Evolutionary conservation across 257 asterid species (phyloP), one percentile per base, ranked within the genome.

Genomic region (Nicotiana paniculata): DNA sequence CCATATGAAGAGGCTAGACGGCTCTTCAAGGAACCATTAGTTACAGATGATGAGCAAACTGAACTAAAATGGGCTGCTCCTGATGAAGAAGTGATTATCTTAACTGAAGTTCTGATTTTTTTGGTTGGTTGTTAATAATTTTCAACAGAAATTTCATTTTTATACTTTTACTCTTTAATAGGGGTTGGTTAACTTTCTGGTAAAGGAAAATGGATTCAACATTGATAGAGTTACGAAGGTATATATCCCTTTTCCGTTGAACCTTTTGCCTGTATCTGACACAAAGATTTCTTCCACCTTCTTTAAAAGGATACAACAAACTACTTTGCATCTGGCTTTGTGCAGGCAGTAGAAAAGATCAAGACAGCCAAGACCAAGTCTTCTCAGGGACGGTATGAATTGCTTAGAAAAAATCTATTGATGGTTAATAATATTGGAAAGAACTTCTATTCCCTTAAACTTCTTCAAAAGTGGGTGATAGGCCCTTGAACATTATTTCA

Each of bases 61-160:
- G 99, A 96, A 58, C 91, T 96, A 26, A 96, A 94, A 88, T 96
- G 99, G 99, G 88, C 90, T 83, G 86, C 97, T 85, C 98, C 98
- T 35, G 97, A 96, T 90, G 99, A 93, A 90, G 98, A 96, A 87
- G 99, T 94, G 85, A 88, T 80, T 83, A 61, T 35, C 81, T 83
- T 86, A 81, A 21, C 77, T 80, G 61, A 30, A 79, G 37, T 69
- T 39, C 11, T 18, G 0, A 66, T 77, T 75, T 68, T 67, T 66
- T 85, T 81, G 55, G 54, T 81, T 77, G 26, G 12, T 55, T 85
- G 26, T 68, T 88, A 51, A 28, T 28, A 24, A 51, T 0, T 51
- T 75, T 51, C 28, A 13, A 28, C 43, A 6, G 39, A 75, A 75
- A 6, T 79, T 89, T 75, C 76, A 7, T 62, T 79, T 39, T 66